phyloP scores from a whole-genome alignment of 345 rosid species.

The Pistacia integerrima region DNA sequence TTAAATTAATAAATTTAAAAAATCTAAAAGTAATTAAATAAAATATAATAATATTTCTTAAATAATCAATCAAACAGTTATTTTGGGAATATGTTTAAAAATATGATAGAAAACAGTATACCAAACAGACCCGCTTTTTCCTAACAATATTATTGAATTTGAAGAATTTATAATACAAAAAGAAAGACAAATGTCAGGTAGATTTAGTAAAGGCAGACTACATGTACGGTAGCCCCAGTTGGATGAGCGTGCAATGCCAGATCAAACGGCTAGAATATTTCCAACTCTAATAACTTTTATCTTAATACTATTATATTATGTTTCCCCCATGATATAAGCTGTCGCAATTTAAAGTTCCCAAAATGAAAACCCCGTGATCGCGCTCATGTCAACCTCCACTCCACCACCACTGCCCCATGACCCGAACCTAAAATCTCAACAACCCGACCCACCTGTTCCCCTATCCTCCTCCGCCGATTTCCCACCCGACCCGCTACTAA shows the following conservation, averaged over 20 bases:
- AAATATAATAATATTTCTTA: no score
- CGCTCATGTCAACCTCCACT: constrained; percentile 4
- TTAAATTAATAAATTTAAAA: no score
- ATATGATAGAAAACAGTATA: no score
- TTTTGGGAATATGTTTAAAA: no score
- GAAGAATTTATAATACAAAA: no score
- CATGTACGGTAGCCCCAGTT: neutral
- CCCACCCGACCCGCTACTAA: constrained; percentile 48
- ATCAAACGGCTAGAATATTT: constrained; percentile 7
- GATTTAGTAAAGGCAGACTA: no score
- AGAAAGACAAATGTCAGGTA: neutral
- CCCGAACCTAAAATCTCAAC: neutral
- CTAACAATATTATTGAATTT: no score
- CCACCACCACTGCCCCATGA: neutral
- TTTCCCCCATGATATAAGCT: neutral
- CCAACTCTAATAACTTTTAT: neutral
- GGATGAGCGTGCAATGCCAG: no score
- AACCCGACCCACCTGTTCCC: constrained; percentile 10
- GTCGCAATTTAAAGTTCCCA: neutral
- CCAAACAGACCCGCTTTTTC: no score
- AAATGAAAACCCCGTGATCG: neutral
- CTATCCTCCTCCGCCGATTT: constrained; percentile 21
- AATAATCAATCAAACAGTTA: no score
- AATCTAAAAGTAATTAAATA: no score
- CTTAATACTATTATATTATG: neutral